Evolutionary conservation across 75 land plant species (phyloP), one percentile per base, ranked within the genome.

Genomic region (Gnetum montanum): DNA sequence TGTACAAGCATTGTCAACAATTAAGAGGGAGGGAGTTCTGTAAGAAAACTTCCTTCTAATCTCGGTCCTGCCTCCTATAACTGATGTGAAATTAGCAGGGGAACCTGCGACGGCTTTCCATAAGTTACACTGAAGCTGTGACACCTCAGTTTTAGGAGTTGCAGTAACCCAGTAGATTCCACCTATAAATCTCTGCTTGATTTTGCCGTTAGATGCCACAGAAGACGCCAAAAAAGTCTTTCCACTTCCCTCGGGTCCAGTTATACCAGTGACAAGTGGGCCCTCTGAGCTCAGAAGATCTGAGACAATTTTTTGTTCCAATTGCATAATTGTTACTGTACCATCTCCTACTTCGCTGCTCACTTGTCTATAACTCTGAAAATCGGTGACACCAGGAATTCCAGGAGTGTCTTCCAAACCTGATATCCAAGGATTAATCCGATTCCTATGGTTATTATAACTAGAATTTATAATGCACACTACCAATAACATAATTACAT

Each of bases 161-260:
- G 19, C 40, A 1, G 40, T 4, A 6, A 61, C 34, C 52, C 54
- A 61, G 13, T 22, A 53, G n/a, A 61, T 27, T 31, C 64, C 64
- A 31, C 64, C 64, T 20, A 53, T 29, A n/a, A 61, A 61, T 25
- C 28, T 24, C 20, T 30, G 24, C 26, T 31, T 31, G 22, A 61
- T 20, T 22, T 53, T 33, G 24, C 24, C 19, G 18, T 61, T 27
- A 31, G 30, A 49, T 11, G 64, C 64, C 28, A 61, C 20, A 31
- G 16, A 53, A n/a, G 64, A 57, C 13, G 59, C 59, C 12, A 61
- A 10, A 33, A 30, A 50, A 16, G 57, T 61, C 18, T 61, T 61
- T 2, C 64, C 64, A 54, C 49, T 11, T 24, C 64, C 64, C 22
- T 38, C 18, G 33, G 40, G 38, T 30, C 64, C 56, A 18, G 43